phyloP scores from a whole-genome alignment of 2,329 filamentous ascomycete species.

The Botrytis elliptica region DNA sequence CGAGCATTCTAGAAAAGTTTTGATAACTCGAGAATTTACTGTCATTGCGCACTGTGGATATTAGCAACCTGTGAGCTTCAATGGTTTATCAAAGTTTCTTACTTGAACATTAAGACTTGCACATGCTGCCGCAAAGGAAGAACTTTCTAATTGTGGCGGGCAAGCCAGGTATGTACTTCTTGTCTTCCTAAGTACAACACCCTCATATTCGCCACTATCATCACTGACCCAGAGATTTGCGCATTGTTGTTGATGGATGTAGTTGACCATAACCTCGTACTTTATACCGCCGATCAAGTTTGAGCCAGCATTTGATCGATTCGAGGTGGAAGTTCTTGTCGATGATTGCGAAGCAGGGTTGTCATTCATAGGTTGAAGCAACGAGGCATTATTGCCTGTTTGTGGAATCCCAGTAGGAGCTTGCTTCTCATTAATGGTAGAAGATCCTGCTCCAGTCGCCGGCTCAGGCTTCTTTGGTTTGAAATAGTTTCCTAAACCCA shows the following conservation, averaged over 20 bases:
- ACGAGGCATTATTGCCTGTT: slow-evolving; percentile 43
- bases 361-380: slow-evolving; percentile 50
- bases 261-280: slow-evolving; percentile 81
- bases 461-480: slow-evolving; percentile 50
- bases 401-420: slow-evolving; percentile 26
- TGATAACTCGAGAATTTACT: slow-evolving; percentile 76
- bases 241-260: slow-evolving; percentile 78
- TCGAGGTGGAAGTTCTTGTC: slow-evolving; percentile 53
- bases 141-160: slow-evolving; percentile 62
- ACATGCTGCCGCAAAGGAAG: slow-evolving; percentile 63
- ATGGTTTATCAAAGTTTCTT: slow-evolving; percentile 33
- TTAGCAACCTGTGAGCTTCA: slow-evolving; percentile 25
- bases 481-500: slow-evolving; percentile 65
- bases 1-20: slow-evolving; percentile 71
- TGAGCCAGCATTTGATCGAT: slow-evolving; percentile 48
- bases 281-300: slow-evolving; percentile 69
- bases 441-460: slow-evolving; percentile 21
- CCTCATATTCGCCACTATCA: slow-evolving; percentile 65
- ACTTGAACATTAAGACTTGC: slow-evolving; percentile 71
- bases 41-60: slow-evolving; percentile 68
- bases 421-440: slow-evolving; percentile 49
- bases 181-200: slow-evolving; percentile 68
- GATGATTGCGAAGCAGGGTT: slow-evolving; percentile 52
- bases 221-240: slow-evolving; percentile 72
- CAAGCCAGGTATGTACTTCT: slow-evolving; percentile 71